Conservation (phyloP, 2,329 filamentous ascomycete species). For the Ophiostoma sp. region DNA sequence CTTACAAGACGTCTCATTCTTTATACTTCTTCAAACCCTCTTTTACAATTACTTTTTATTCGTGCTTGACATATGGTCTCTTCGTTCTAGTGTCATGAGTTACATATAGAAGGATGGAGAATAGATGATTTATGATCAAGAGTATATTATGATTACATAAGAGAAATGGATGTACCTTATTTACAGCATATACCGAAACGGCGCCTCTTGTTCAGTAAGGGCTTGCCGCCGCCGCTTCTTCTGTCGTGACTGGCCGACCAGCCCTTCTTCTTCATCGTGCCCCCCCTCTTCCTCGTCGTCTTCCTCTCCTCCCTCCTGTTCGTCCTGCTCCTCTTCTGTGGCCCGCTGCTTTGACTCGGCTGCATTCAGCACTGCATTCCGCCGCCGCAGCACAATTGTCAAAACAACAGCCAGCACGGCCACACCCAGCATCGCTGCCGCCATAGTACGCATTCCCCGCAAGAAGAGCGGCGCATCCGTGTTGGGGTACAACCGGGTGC, state of each 20-base stretch:
- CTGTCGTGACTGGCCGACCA: not conserved
- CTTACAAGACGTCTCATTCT: not conserved
- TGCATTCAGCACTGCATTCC: constrained; percentile 51
- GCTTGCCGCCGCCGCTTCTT: not conserved
- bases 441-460: constrained; percentile 63
- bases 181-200: constrained; percentile 25
- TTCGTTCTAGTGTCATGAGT: not conserved
- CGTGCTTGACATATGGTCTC: not conserved
- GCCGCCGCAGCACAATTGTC: constrained; percentile 52
- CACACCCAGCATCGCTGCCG: constrained; percentile 62
- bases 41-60: not conserved
- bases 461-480: constrained; percentile 62
- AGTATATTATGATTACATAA: not conserved
- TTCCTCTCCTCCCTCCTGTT: not conserved
- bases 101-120: not conserved
- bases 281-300: constrained; percentile 6
- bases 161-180: not conserved
- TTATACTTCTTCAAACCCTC: not conserved
- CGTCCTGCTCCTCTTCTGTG: constrained; percentile 36
- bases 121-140: not conserved
- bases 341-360: constrained; percentile 35
- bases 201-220: not conserved
- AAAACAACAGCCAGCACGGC: constrained; percentile 56
- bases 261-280: constrained; percentile 17
- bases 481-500: constrained; percentile 64